These are phyloP conservation scores for Fusarium foetens DNA, from an alignment of 2,329 filamentous ascomycete genomes.

Conservation along the genomic window DNA sequence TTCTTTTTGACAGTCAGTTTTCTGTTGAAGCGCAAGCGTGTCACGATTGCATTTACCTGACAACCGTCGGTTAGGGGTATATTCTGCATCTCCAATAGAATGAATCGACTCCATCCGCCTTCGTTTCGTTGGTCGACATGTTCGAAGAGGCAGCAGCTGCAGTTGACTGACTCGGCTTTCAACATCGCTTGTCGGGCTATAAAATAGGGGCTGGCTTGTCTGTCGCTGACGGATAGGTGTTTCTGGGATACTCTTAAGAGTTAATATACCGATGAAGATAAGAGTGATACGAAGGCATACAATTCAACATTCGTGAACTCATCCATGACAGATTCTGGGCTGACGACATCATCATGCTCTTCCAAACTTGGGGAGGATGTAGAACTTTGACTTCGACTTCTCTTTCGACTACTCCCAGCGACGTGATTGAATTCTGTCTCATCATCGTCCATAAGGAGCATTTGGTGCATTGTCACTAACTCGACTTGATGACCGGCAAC, in stretches of 20 bases:
- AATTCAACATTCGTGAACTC: conserved; percentile 26
- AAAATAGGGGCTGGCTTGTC: background rate
- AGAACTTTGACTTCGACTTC: background rate
- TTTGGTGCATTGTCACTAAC: background rate
- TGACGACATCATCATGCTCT: background rate
- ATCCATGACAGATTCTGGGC: conserved; percentile 13
- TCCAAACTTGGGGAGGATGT: background rate
- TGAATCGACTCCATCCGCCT: conserved; percentile 34
- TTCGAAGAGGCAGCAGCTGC: background rate
- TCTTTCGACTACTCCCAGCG: background rate
- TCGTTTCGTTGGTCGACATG: conserved; percentile 7
- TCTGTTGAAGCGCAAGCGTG: background rate
- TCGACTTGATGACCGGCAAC: background rate
- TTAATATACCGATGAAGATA: background rate
- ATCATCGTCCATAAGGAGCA: background rate
- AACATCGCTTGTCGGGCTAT: background rate
- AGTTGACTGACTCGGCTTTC: background rate
- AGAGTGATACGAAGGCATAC: conserved; percentile 1
- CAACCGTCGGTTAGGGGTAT: background rate
- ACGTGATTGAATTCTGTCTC: background rate
- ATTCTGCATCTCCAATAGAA: background rate
- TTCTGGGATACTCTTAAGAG: conserved; percentile 28
- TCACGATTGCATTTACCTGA: background rate
- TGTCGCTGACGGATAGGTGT: conserved; percentile 18
- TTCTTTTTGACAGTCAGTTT: background rate